A percentile compares a stretch with the other conserved stretches of the same genome.
These are phyloP conservation scores for Alternaria alternata DNA, from an alignment of 2,329 filamentous ascomycete species.

Conservation along the genomic window DNA sequence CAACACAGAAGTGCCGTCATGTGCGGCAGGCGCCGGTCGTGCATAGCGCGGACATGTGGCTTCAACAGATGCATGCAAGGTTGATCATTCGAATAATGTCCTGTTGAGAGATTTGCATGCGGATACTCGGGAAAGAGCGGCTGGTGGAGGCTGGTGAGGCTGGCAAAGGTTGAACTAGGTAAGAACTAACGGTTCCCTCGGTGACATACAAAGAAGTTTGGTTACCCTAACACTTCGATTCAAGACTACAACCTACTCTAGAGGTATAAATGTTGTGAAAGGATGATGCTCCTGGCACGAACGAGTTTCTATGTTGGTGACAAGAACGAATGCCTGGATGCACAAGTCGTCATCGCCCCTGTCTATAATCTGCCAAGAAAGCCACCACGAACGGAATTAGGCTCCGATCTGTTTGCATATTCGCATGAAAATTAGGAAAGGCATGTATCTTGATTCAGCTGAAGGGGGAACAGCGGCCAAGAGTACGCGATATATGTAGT, in stretches of 20 bases:
- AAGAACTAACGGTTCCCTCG: background rate
- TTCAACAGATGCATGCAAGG: slow-evolving; percentile 1
- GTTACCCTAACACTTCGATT: too few relatives aligned
- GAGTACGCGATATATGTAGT: too few relatives aligned
- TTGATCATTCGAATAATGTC: background rate
- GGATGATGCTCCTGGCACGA: too few relatives aligned
- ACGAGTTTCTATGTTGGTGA: too few relatives aligned
- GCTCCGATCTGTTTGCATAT: too few relatives aligned
- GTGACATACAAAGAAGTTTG: background rate
- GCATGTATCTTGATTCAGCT: too few relatives aligned
- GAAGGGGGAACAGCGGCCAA: too few relatives aligned
- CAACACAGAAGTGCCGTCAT: background rate
- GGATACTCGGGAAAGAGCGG: background rate
- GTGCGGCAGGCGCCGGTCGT: background rate
- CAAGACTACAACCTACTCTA: too few relatives aligned
- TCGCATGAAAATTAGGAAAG: too few relatives aligned
- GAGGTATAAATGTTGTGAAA: too few relatives aligned
- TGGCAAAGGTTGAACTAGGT: background rate
- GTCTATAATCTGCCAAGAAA: too few relatives aligned
- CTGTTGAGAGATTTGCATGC: background rate
- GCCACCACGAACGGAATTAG: too few relatives aligned
- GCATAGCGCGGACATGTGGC: background rate
- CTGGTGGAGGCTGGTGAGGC: background rate
- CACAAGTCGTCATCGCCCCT: background rate
- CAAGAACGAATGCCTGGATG: background rate